These are phyloP conservation scores for Penicillium fuscoglaucum DNA, from an alignment of 2,329 filamentous ascomycete species.

Conservation along the genomic window DNA sequence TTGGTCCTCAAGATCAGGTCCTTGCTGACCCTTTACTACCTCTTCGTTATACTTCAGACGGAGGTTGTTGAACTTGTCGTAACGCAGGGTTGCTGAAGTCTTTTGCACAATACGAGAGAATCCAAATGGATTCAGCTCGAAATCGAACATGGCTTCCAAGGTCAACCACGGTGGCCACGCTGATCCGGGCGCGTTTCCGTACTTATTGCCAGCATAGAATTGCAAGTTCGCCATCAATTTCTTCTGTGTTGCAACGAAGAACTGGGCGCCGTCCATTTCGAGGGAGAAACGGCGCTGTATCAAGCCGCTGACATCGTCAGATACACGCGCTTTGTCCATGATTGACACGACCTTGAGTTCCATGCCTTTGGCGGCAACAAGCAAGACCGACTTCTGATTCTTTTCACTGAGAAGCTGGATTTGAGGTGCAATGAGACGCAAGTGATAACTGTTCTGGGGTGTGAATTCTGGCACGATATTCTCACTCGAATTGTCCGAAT, in stretches of 20 bases:
- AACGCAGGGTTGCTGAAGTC: constrained; percentile 89
- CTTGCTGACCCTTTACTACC: constrained; percentile 62
- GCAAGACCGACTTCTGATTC: constrained; percentile 91
- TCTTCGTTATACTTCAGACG: constrained; percentile 97
- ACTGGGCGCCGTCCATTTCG: constrained; percentile 96
- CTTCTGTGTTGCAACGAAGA: constrained; percentile 94
- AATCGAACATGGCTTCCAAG: constrained; percentile 98
- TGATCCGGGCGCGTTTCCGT: constrained; percentile 79
- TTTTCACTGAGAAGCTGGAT: constrained; percentile 98
- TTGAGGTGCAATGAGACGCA: constrained; percentile 92
- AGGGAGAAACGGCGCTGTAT: constrained; percentile 92
- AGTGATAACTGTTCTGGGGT: constrained; percentile 89
- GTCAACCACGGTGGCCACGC: constrained; percentile 98
- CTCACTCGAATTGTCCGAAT: constrained; percentile 59
- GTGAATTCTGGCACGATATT: constrained; percentile 86
- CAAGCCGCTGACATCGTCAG: constrained; percentile 88
- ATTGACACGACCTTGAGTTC: constrained; percentile 96
- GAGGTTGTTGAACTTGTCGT: constrained; percentile 97
- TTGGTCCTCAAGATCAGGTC: constrained; percentile 46
- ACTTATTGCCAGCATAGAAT: constrained; percentile 91
- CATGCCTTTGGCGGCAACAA: constrained; percentile 98
- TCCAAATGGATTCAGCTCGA: constrained; percentile 89
- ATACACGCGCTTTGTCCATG: constrained; percentile 93
- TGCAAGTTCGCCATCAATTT: constrained; percentile 85
- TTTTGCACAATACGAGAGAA: constrained; percentile 97